Base-by-base conservation (phyloP, 495 filamentous ascomycete species). In the Talaromyces stipitatus region DNA sequence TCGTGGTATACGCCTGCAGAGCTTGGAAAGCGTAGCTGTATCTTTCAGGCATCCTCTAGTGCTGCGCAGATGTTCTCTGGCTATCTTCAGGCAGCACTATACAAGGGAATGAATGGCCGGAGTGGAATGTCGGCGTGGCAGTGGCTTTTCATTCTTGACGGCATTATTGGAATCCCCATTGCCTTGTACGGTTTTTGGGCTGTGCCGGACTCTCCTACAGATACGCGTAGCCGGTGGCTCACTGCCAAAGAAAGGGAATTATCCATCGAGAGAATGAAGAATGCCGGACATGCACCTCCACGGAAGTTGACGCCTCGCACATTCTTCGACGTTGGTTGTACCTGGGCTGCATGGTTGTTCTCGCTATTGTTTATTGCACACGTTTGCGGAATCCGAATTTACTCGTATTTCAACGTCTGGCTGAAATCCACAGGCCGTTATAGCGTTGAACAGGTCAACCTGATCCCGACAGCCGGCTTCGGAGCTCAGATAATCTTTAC, bases 101-200 rank as follows among this genome's bases (percentile, higher is more conserved):
- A 78, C 57, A 66, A 61, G 53, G 63, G 56, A 66, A 72, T 61
- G 74, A 72, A 70, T 51, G 77, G 75, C 2, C 50, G 36, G 0
- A 41, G 54, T 36, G 78, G 79, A 4, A 68, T 66, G 3, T 47
- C 58, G 8, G 72, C 57, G 3, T 75, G 72, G 72, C 52, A 61
- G 36, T 61, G 77, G 78, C 67, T 80, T 1, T 81, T 80, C 51
- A 76, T 80, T 48, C 71, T 80, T 32, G 71, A 78, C 65, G 72
- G 77, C 7, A 68, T 78, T 28, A 66, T 79, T 45, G 72, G 69
- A 1, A 60, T 78, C 9, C 76, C 78, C 3, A 67, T 79, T 14
- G 68, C 65, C 9, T 26, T 66, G 6, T 61, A 61, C 27, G 66
- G 67, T 22, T 67, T 50, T 52, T 57, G 54, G 14, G 24, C 52